These are phyloP conservation scores for Septoria linicola DNA, from an alignment of 2,329 filamentous ascomycete species.

Conservation along the genomic window DNA sequence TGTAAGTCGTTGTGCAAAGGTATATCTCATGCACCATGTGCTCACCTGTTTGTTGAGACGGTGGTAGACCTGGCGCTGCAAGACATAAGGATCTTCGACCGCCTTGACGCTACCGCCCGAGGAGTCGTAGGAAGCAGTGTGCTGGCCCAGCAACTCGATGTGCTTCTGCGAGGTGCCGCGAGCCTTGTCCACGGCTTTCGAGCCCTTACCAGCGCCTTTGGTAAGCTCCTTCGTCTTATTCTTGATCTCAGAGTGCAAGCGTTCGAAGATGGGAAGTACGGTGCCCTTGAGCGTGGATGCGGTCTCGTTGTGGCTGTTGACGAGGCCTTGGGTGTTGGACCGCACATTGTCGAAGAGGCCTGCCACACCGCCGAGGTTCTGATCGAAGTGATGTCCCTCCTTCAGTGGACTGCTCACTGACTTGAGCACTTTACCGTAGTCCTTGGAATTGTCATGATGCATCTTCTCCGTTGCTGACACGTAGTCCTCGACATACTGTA, in stretches of 20 bases:
- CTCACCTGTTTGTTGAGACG: conserved; percentile 74
- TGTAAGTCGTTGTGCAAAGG: neutral
- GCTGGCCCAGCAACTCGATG: conserved; percentile 87
- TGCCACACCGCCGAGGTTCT: conserved; percentile 80
- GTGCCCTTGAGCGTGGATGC: conserved; percentile 85
- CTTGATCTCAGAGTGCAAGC: conserved; percentile 94
- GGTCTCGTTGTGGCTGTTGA: conserved; percentile 86
- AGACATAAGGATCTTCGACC: conserved; percentile 80
- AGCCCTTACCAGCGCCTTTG: conserved; percentile 74
- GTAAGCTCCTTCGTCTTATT: conserved; percentile 88
- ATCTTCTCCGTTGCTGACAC: conserved; percentile 80
- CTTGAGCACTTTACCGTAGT: conserved; percentile 95
- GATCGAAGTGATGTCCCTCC: conserved; percentile 91
- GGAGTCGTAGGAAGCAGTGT: conserved; percentile 77
- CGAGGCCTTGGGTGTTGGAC: conserved; percentile 84
- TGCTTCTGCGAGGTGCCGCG: conserved; percentile 87
- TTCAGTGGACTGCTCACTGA: conserved; percentile 80
- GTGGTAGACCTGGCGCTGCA: conserved; percentile 77
- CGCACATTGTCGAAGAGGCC: conserved; percentile 94
- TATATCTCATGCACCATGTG: neutral
- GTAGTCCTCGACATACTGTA: conserved; percentile 81
- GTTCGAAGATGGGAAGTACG: conserved; percentile 83
- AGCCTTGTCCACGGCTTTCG: conserved; percentile 89
- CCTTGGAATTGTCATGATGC: conserved; percentile 81
- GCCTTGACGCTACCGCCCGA: conserved; percentile 69